phyloP scores from a whole-genome alignment of 805 yeast genomes.

The Blastobotrys attinorum region DNA sequence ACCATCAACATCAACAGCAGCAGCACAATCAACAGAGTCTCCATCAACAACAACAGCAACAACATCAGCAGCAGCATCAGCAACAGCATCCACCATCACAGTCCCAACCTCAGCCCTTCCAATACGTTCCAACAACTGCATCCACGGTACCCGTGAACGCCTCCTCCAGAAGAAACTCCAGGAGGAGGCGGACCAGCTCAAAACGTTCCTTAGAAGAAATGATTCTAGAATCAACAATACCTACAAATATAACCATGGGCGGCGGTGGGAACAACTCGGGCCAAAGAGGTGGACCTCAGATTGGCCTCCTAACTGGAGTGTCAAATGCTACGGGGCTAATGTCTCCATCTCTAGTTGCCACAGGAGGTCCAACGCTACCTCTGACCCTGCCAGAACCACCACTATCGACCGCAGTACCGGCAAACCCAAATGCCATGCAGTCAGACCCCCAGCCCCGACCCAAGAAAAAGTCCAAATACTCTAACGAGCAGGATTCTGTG shows the following conservation, averaged over 20 bases:
- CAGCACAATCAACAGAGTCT: neutral
- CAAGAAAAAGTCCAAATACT: conserved; percentile 59
- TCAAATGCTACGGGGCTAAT: conserved; percentile 5
- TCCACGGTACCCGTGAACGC: conserved; percentile 12
- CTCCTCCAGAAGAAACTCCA: too few species aligned
- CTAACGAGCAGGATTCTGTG: conserved; percentile 58
- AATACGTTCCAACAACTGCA: conserved; percentile 14
- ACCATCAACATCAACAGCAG: neutral
- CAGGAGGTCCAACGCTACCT: conserved; percentile 13
- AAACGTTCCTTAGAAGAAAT: conserved; percentile 22
- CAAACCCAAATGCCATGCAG: conserved; percentile 37
- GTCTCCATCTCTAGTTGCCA: conserved; percentile 2
- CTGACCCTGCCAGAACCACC: conserved; percentile 42
- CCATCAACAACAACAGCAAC: conserved; percentile 2
- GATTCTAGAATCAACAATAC: conserved; percentile 15
- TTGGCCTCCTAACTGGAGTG: conserved; percentile 10
- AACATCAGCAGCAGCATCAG: conserved; percentile 1
- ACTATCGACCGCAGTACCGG: conserved; percentile 32
- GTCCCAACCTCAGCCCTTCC: conserved; percentile 11
- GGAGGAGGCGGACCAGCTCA: conserved; percentile 13
- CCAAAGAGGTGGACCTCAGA: conserved; percentile 7
- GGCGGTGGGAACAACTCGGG: conserved; percentile 5
- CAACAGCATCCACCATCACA: neutral
- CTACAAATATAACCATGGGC: conserved; percentile 9
- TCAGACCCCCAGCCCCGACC: conserved; percentile 42